phyloP scores from a whole-genome alignment of 2,329 filamentous ascomycete species.

The Plenodomus lindquistii region DNA sequence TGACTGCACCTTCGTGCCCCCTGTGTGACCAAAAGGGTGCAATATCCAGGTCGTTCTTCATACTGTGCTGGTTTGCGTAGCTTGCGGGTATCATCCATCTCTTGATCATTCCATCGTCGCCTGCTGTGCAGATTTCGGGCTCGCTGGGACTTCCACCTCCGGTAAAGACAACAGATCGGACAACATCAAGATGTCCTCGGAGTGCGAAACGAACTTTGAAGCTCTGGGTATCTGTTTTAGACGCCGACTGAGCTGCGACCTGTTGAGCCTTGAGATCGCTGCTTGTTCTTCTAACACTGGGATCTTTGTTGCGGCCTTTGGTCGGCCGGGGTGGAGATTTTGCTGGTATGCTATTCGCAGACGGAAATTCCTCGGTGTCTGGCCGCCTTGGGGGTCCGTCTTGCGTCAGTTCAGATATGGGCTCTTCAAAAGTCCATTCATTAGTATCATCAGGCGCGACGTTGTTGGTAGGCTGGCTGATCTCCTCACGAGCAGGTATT shows the following conservation, averaged over 20 bases:
- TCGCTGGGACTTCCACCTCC: conserved; percentile 94
- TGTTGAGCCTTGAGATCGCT: conserved; percentile 66
- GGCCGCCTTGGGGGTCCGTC: conserved; percentile 65
- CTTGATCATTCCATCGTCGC: conserved; percentile 95
- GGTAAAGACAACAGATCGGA: conserved; percentile 93
- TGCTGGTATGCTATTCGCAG: conserved; percentile 73
- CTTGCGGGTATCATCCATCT: conserved; percentile 91
- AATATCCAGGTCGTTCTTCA: conserved; percentile 83
- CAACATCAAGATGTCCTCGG: conserved; percentile 88
- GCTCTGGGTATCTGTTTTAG: conserved; percentile 69
- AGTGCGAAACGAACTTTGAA: conserved; percentile 95
- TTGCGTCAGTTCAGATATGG: conserved; percentile 61
- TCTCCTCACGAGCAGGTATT: conserved; percentile 51
- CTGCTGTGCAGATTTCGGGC: conserved; percentile 93
- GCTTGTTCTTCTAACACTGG: conserved; percentile 60
- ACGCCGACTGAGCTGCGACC: conserved; percentile 37
- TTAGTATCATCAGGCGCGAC: conserved; percentile 62
- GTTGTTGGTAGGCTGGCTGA: conserved; percentile 34
- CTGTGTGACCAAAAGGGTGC: conserved; percentile 93
- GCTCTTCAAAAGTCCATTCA: conserved; percentile 92
- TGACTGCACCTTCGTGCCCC: conserved; percentile 88
- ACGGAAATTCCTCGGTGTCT: conserved; percentile 86
- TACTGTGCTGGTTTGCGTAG: conserved; percentile 65
- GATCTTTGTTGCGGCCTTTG: conserved; percentile 70
- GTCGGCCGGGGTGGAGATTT: conserved; percentile 75